These are phyloP conservation scores for Candida nitratophila DNA, from an alignment of 805 yeast genomes.

Conservation along the genomic window DNA sequence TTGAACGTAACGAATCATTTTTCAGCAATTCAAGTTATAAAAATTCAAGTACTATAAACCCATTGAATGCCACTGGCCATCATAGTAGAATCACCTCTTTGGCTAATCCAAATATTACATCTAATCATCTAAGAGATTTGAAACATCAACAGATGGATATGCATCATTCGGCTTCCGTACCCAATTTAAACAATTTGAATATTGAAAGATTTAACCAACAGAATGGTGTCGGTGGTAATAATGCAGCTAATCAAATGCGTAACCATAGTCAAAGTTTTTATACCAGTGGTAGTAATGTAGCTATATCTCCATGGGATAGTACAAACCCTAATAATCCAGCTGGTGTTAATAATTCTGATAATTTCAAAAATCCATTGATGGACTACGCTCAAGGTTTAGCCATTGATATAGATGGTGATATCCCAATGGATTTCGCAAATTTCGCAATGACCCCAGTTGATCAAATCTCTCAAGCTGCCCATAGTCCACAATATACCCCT, in stretches of 20 bases:
- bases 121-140: background rate
- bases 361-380: conserved; percentile 5
- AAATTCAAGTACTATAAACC: background rate
- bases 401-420: conserved; percentile 4
- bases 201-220: background rate
- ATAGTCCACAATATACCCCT: background rate
- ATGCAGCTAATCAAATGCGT: background rate
- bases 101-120: background rate
- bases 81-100: background rate
- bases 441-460: background rate
- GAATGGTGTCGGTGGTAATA: background rate
- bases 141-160: background rate
- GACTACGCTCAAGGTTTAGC: conserved; percentile 10
- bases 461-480: background rate
- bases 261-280: background rate
- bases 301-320: background rate
- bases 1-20: conserved; percentile 1
- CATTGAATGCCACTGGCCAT: background rate
- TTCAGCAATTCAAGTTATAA: background rate
- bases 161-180: background rate
- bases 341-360: background rate
- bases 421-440: conserved; percentile 1
- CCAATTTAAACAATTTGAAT: background rate
- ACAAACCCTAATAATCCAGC: background rate
- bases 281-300: background rate